Evolutionary conservation across 495 filamentous ascomycete genomes (phyloP).

Genomic region (Hypoxylon subgilvum): DNA sequence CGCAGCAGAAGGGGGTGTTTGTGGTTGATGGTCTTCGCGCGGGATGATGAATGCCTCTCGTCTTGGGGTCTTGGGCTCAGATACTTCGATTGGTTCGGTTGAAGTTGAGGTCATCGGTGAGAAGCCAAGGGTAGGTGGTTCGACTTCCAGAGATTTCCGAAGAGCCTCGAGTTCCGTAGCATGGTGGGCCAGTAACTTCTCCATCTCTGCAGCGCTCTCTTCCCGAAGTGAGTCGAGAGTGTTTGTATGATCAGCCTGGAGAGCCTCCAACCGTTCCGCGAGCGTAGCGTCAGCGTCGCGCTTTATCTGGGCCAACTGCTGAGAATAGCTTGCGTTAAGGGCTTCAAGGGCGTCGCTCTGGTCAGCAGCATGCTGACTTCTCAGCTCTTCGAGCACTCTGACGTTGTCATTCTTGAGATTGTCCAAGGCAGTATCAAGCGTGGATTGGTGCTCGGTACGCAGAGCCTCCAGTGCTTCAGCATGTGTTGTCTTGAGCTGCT

Average conservation of each 20-base stretch:
- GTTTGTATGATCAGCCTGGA: constrained; percentile 21
- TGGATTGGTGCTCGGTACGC: constrained; percentile 11
- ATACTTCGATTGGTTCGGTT: constrained; percentile 55
- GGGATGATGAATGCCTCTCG: constrained; percentile 57
- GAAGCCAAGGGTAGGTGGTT: constrained; percentile 45
- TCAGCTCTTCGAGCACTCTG: constrained; percentile 12
- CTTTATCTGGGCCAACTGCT: constrained; percentile 23
- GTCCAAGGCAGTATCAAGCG: constrained; percentile 12
- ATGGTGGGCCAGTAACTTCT: constrained; percentile 29
- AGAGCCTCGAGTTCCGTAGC: constrained; percentile 39
- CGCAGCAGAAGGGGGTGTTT: constrained; percentile 41
- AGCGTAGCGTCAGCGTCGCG: constrained; percentile 18
- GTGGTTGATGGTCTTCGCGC: constrained; percentile 41
- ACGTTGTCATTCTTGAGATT: constrained; percentile 14
- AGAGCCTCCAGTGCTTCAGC: constrained; percentile 10
- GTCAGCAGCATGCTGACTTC: constrained; percentile 13
- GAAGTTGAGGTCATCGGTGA: constrained; percentile 57
- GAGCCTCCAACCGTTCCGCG: constrained; percentile 28
- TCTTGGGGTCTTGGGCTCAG: constrained; percentile 50
- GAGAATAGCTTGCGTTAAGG: constrained; percentile 17
- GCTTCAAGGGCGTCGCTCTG: constrained; percentile 24
- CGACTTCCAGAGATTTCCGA: constrained; percentile 20
- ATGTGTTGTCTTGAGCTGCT: constrained; percentile 24
- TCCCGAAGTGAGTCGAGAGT: constrained; percentile 22
- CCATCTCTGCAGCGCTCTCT: constrained; percentile 27